Base-by-base conservation (phyloP, 257 asterid genomes). In the Datura wrightii region DNA sequence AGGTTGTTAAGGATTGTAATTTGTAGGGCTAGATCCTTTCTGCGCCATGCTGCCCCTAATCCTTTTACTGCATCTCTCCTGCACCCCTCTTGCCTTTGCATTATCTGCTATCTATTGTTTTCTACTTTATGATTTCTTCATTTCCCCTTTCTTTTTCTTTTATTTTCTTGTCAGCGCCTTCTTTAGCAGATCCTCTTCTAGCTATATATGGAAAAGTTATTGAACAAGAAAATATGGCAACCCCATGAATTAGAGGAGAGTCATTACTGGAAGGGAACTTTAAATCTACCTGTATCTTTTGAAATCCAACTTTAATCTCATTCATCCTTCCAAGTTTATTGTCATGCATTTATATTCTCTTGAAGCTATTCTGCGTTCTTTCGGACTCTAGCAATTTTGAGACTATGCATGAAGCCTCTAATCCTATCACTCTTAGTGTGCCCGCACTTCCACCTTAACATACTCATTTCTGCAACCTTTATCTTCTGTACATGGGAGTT, bases 291-390 rank as follows among this genome's bases (percentile, higher is more conserved):
- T 44, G 37, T 5, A 46, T 44, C 79, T n/a, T n/a, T 71, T 71
- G 39, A n/a, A 44, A 71, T 44, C 56, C 37, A n/a, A n/a, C 1
- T 71, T 56, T 44, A n/a, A 44, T 18, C 10, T 44, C 55, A 44
- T 71, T 74, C 59, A 74, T 74, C n/a, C 59, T 72, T 72, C 80
- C 42, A 10, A 46, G 18, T 11, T 72, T 46, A 46, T 9, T 19
- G 46, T 19, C 37, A 72, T 72, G 59, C 59, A 46, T 48, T 72
- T 48, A 13, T 48, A 50, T 24, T 74, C 81, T 52, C 3, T 50
- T 48, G 41, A 74, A 74, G 80, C 60, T 74, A 11, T 48, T 48
- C 2, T 74, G 59, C 19, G 59, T 48, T 48, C 24, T 74, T 74
- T 48, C 2, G 18, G 10, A 5, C 59, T 19, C 42, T 74, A 48